phyloP scores from a whole-genome alignment of 345 rosid species.

The Lenwebbia sp. region DNA sequence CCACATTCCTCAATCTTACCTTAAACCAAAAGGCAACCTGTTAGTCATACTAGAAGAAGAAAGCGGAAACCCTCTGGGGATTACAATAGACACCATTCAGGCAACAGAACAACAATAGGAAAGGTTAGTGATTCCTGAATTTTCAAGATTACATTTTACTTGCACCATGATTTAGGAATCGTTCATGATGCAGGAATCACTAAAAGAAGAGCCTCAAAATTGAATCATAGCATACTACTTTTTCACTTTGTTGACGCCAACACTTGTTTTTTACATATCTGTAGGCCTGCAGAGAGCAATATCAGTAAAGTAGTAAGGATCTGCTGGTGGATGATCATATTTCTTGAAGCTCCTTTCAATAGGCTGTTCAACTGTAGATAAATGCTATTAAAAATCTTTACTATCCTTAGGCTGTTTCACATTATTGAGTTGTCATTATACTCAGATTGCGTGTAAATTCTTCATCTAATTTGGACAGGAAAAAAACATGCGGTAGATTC shows the following conservation, averaged over 20 bases:
- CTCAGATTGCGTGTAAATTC: background rate
- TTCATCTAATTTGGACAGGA: background rate
- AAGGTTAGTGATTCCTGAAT: background rate
- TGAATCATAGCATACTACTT: background rate
- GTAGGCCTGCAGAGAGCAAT: background rate
- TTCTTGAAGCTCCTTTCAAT: background rate
- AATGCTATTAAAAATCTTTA: background rate
- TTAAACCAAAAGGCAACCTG: conserved; percentile 25
- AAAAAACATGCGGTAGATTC: background rate
- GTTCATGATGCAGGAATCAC: background rate
- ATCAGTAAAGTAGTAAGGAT: background rate
- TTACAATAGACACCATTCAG: conserved; percentile 24
- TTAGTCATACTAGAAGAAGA: conserved; percentile 53
- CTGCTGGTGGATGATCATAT: background rate
- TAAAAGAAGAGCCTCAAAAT: background rate
- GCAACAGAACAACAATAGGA: background rate
- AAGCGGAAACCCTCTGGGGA: conserved; percentile 29
- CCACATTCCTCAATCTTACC: conserved; percentile 39
- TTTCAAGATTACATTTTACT: background rate
- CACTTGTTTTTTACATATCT: background rate
- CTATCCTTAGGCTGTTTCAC: background rate
- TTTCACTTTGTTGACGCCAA: background rate
- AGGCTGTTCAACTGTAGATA: background rate
- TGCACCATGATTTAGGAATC: background rate
- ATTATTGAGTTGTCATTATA: background rate